These are phyloP conservation scores for Actinomortierella ambigua DNA, from an alignment of 371 early-diverging fungal species.

Conservation along the genomic window DNA sequence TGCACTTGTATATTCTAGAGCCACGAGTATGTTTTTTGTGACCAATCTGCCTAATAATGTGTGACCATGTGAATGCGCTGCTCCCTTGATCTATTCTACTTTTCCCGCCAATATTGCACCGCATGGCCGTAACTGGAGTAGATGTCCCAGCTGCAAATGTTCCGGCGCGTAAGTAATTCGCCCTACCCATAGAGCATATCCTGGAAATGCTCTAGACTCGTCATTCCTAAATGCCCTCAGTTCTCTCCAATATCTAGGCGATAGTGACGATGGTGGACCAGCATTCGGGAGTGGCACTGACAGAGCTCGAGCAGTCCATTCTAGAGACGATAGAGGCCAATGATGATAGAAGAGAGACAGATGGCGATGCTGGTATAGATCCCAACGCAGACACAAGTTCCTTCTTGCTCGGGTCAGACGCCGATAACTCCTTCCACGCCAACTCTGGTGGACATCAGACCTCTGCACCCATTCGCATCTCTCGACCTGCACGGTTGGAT, in stretches of 20 bases:
- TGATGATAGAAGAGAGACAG: slow-evolving; percentile 11
- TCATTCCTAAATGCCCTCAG: neutral
- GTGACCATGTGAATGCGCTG: too few relatives aligned
- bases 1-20: too few relatives aligned
- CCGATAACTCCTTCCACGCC: too few relatives aligned
- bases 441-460: too few relatives aligned
- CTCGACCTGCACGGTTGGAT: too few relatives aligned
- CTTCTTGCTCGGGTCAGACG: slow-evolving; percentile 22
- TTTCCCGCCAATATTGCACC: too few relatives aligned
- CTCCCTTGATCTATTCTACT: too few relatives aligned
- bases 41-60: too few relatives aligned
- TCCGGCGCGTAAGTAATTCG: slow-evolving; percentile 27
- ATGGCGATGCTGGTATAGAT: slow-evolving; percentile 7
- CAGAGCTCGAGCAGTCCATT: slow-evolving; percentile 34
- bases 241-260: slow-evolving; percentile 13
- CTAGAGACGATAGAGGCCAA: slow-evolving; percentile 43
- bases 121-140: neutral
- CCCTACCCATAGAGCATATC: neutral
- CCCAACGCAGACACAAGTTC: slow-evolving; percentile 34
- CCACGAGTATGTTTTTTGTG: neutral
- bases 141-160: slow-evolving; percentile 41
- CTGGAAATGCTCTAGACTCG: too few relatives aligned
- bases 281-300: slow-evolving; percentile 34
- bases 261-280: slow-evolving; percentile 46
- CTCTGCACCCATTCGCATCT: too few relatives aligned